Evolutionary conservation across 2,329 filamentous ascomycete species (phyloP), one percentile per base, ranked within the genome.

Genomic region (Coccinonectria pachysandricola): DNA sequence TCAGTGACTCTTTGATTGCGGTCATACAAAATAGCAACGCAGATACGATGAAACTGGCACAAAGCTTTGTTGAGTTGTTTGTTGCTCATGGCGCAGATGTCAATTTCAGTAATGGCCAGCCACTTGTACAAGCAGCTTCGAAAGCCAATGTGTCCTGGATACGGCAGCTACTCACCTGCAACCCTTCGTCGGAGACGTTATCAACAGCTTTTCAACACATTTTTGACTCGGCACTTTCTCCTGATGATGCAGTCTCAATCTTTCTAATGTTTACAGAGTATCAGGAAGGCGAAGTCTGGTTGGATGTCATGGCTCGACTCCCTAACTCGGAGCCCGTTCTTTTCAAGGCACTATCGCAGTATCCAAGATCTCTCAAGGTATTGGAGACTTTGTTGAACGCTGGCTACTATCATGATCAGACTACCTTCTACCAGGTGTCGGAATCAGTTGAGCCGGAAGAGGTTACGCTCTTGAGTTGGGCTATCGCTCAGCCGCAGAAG

Each of bases 401-500:
- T 6, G 73, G 72, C 0, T 73, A 67, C 32, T 75, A 75, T 40
- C 57, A 75, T 31, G 71, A 77, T 31, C 68, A 75, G 38, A 58
- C 58, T 3, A 59, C 49, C 3, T 56, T 39, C 1, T 58, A 49
- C 27, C 54, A 49, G 3, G 54, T 71, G 3, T 53, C 62, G 0
- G 57, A 63, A 8, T 33, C 62, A 1, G 59, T 64, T 2, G 64
- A 68, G 18, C 53, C 60, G 3, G 75, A 81, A 45, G 52, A 59
- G 7, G 60, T 75, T 22, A 69, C 68, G 2, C 54, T 75, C 3
- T 52, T 80, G 6, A 54, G 67, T 26, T 80, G 75, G 75, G 64
- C 71, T 0, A 56, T 80, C 26, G 52, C 70, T 6, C 72, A 78
- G 35, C 69, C 71, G 0, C 70, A 76, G 36, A 79, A 78, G 47